Percentiles rank a stretch among this genome's conserved stretches.
phyloP scores from a whole-genome alignment of 805 yeast species.

The Kregervanrija fluxuum region DNA sequence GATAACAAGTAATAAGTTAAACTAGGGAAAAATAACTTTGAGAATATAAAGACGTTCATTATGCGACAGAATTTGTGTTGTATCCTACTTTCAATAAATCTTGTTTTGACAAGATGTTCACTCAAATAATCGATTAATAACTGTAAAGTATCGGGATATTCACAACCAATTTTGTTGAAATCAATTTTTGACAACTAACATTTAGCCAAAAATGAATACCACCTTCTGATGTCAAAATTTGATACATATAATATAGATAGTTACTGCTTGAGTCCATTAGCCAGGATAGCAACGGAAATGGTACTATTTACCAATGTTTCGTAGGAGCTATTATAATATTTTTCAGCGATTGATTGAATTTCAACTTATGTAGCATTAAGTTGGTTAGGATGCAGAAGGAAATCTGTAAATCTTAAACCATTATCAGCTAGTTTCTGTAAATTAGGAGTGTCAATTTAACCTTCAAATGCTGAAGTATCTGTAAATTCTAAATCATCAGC shows the following conservation, averaged over 20 bases:
- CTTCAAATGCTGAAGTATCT: slow-evolving; percentile 46
- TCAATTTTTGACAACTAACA: too few species aligned
- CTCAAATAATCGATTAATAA: slow-evolving; percentile 43
- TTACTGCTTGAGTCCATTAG: slow-evolving; percentile 61
- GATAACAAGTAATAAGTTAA: background rate
- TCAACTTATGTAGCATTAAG: slow-evolving; percentile 32
- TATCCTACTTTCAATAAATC: background rate
- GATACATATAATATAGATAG: slow-evolving; percentile 47
- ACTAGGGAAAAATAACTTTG: background rate
- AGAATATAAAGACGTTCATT: slow-evolving; percentile 1
- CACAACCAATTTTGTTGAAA: slow-evolving; percentile 38
- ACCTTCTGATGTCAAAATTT: slow-evolving; percentile 53
- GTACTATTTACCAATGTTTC: slow-evolving; percentile 49
- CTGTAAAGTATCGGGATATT: slow-evolving; percentile 30
- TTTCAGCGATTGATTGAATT: slow-evolving; percentile 21
- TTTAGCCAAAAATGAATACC: slow-evolving; percentile 53
- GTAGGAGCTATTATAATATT: slow-evolving; percentile 34
- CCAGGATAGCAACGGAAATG: too few species aligned
- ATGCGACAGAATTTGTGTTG: background rate
- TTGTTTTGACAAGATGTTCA: slow-evolving; percentile 44
- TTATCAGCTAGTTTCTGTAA: too few species aligned
- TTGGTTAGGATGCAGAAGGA: slow-evolving; percentile 63
- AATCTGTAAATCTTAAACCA: too few species aligned
- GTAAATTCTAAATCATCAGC: slow-evolving; percentile 61
- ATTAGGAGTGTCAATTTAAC: slow-evolving; percentile 47